Evolutionary conservation across 1,284 basidiomycete species (phyloP).

Genomic region (Sphagnurus paluster): DNA sequence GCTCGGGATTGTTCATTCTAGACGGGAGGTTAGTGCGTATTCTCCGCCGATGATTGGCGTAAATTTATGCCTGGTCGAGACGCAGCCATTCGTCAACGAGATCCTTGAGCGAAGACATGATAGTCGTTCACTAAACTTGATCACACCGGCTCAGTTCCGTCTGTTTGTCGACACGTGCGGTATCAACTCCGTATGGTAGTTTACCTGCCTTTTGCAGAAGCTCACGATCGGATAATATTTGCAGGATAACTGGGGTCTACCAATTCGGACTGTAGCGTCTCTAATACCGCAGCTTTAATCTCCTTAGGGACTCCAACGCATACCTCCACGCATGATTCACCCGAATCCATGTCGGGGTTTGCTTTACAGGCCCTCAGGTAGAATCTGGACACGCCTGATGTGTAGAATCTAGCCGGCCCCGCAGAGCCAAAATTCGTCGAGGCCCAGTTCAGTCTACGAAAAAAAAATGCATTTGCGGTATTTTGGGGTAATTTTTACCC

Average conservation of each 20-base stretch:
- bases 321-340: not conserved
- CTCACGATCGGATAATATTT: not conserved
- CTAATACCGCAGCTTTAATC: not conserved
- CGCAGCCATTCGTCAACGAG: conserved; percentile 58
- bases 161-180: not conserved
- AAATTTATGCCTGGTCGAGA: conserved; percentile 46
- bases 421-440: not conserved
- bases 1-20: conserved; percentile 56
- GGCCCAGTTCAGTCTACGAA: not conserved
- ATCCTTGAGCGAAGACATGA: conserved; percentile 33
- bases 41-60: not conserved
- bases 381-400: not conserved
- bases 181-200: conserved; percentile 1
- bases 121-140: not conserved
- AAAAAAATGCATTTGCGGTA: not conserved
- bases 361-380: not conserved
- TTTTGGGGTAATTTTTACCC: not conserved
- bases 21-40: not conserved
- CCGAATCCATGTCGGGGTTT: not conserved
- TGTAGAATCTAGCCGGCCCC: not conserved
- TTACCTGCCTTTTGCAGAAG: not conserved
- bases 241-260: not conserved
- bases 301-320: not conserved
- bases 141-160: not conserved
- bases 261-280: not conserved